A percentile compares a stretch with the other conserved stretches of the same genome.
These are phyloP conservation scores for Monilinia vaccinii-corymbosi DNA, from an alignment of 2,329 filamentous ascomycete genomes.

Conservation along the genomic window DNA sequence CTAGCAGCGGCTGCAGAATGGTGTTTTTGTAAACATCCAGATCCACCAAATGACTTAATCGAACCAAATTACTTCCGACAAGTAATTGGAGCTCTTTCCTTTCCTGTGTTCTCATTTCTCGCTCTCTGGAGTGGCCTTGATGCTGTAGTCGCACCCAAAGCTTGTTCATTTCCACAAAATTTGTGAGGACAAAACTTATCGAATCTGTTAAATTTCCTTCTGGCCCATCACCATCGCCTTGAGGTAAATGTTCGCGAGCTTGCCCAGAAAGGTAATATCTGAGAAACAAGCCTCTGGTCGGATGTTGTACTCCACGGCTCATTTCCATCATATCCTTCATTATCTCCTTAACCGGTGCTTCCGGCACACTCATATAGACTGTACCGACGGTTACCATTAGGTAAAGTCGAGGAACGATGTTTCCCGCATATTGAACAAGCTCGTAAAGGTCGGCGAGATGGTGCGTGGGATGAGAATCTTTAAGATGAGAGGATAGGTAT, in stretches of 20 bases:
- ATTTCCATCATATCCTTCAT: slow-evolving; percentile 99
- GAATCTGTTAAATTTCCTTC: slow-evolving; percentile 96
- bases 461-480: slow-evolving; percentile 95
- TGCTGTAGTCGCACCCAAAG: slow-evolving; percentile 96
- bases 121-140: slow-evolving; percentile 90
- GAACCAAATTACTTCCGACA: slow-evolving; percentile 92
- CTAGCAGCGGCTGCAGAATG: slow-evolving; percentile 79
- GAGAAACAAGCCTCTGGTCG: slow-evolving; percentile 87
- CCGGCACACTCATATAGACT: slow-evolving; percentile 97
- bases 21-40: slow-evolving; percentile 86
- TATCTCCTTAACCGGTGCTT: slow-evolving; percentile 97
- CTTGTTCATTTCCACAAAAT: slow-evolving; percentile 99
- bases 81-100: slow-evolving; percentile 90
- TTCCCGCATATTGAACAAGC: slow-evolving; percentile 94
- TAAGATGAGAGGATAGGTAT: slow-evolving; percentile 91
- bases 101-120: slow-evolving; percentile 88
- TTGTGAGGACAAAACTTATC: slow-evolving; percentile 95
- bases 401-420: slow-evolving; percentile 92
- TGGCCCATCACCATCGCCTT: slow-evolving; percentile 75
- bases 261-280: slow-evolving; percentile 95
- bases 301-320: slow-evolving; percentile 95
- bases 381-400: slow-evolving; percentile 99
- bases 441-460: slow-evolving; percentile 97
- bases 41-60: slow-evolving; percentile 90
- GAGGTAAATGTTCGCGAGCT: slow-evolving; percentile 79